Conservation (phyloP, 2,329 filamentous ascomycete genomes). For the Phialophora macrospora region DNA sequence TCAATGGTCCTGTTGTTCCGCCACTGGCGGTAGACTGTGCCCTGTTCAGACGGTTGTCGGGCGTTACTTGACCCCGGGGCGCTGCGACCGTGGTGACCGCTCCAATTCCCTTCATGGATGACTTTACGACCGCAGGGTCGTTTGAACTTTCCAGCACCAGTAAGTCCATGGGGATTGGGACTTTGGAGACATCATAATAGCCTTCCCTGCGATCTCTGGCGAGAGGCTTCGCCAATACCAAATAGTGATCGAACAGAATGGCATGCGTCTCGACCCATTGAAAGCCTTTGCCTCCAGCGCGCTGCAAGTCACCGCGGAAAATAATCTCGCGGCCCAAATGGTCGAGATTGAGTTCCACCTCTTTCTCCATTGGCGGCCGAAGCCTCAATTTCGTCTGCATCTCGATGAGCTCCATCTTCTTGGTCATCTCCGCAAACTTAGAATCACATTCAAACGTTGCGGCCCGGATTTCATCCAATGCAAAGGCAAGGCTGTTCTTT, state of each 20-base stretch:
- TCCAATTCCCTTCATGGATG: conserved; percentile 70
- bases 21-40: conserved; percentile 60
- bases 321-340: conserved; percentile 92
- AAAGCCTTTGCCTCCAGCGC: conserved; percentile 86
- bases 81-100: conserved; percentile 62
- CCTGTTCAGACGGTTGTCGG: conserved; percentile 57
- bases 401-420: conserved; percentile 87
- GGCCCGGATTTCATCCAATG: conserved; percentile 87
- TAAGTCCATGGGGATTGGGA: conserved; percentile 95
- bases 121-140: conserved; percentile 87
- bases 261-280: conserved; percentile 93
- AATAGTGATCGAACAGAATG: conserved; percentile 93
- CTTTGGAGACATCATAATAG: conserved; percentile 88
- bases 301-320: conserved; percentile 83
- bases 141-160: conserved; percentile 89
- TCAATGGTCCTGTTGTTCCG: conserved; percentile 53
- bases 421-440: conserved; percentile 88
- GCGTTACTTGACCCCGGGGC: conserved; percentile 46
- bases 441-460: conserved; percentile 90
- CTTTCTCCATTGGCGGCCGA: conserved; percentile 81
- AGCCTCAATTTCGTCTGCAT: conserved; percentile 81
- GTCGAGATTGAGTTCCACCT: conserved; percentile 83
- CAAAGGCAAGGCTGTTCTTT: conserved; percentile 79
- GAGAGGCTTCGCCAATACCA: conserved; percentile 80
- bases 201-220: conserved; percentile 72